Conservation (phyloP, 1,284 basidiomycete genomes). For the Malassezia yamatoensis region DNA sequence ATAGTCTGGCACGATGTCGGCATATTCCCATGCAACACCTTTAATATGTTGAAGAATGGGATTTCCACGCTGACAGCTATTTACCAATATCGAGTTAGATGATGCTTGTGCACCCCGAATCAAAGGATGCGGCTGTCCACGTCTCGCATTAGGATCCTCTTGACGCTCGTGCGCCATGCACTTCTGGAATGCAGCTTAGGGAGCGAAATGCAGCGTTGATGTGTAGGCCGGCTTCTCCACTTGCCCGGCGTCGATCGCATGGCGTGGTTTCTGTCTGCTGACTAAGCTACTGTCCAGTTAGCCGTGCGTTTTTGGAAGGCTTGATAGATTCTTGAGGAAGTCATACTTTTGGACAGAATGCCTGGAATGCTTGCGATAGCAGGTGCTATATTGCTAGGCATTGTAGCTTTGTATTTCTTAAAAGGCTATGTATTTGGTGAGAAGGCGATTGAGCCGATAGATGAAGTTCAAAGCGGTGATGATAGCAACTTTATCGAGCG, state of each 20-base stretch:
- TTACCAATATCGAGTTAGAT: conserved; percentile 36
- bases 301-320: neutral
- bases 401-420: conserved; percentile 7
- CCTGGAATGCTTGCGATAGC: conserved; percentile 1
- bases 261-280: conserved; percentile 10
- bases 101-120: conserved; percentile 29
- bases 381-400: conserved; percentile 3
- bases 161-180: neutral
- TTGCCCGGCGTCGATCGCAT: neutral
- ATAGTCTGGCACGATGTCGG: conserved; percentile 75
- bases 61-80: conserved; percentile 55
- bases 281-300: neutral
- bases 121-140: conserved; percentile 22
- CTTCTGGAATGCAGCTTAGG: too few species aligned
- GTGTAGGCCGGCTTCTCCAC: neutral
- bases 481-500: conserved; percentile 12
- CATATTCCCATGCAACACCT: conserved; percentile 85
- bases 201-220: too few species aligned
- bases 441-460: neutral
- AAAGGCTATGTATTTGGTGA: conserved; percentile 1
- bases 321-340: too few species aligned
- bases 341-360: neutral
- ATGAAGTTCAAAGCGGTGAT: neutral
- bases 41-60: conserved; percentile 72
- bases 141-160: neutral